Base-by-base conservation (phyloP, 2,329 filamentous ascomycete genomes). In the Ascochyta clinopodiicola region DNA sequence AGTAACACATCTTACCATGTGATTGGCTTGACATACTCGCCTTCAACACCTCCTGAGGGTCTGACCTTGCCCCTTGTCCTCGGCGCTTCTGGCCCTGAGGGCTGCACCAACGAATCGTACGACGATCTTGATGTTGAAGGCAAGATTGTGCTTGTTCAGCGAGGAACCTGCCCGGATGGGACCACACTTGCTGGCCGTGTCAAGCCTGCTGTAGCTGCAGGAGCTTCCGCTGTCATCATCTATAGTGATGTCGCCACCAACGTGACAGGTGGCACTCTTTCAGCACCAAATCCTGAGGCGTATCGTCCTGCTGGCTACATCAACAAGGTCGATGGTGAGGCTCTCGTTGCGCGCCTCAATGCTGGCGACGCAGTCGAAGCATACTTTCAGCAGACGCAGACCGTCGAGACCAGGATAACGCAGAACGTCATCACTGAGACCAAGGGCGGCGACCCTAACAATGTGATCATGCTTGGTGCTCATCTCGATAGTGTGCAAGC, bases 371-470 rank as follows among this genome's bases (percentile, higher is more conserved):
- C 61, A 6, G 49, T 80, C 7, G 60, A 68, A 34, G 76, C 77
- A 6, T 71, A 74, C 54, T 80, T 80, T 62, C 77, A 79, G 59
- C 77, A 79, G 48, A 79, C 76, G 1, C 78, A 80, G 59, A 66
- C 75, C 43, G 67, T 81, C 25, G 79, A 84, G 59, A 81, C 81
- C 56, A 75, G 79, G 15, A 81, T 79, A 5, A 85, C 82, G 59
- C 75, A 75, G 31, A 77, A 78, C 42, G 68, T 78, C 42, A 70
- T 78, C 57, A 75, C 75, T 8, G 70, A 76, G 52, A 76, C 75
- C 39, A 76, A 73, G 54, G 59, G 68, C 31, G 76, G 76, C 21
- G 75, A 78, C 57, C 70, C 74, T 39, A 65, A 74, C 62, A 77
- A 77, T 45, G 74, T 77, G 27, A 68, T 78, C 56, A 67, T 73